Conservation (phyloP, 257 asterid species). For the Solanum rostratum region DNA sequence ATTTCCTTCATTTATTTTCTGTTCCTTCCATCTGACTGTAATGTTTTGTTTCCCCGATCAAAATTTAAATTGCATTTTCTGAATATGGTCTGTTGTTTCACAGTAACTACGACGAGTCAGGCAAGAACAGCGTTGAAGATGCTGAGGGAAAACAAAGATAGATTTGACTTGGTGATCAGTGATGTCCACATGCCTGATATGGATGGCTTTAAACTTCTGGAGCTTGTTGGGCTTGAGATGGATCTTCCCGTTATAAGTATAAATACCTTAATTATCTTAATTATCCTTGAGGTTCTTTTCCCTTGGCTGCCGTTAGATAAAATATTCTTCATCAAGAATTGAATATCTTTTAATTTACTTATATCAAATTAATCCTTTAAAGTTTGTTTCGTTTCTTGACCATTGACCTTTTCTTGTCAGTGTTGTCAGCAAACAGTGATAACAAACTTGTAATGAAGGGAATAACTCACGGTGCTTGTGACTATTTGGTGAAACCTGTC, state of each 20-base stretch:
- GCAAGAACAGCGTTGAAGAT: constrained; percentile 60
- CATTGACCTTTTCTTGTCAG: constrained; percentile 22
- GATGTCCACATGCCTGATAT: constrained; percentile 96
- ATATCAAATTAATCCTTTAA: neutral
- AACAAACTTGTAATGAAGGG: constrained; percentile 75
- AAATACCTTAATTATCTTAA: neutral
- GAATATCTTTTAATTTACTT: neutral
- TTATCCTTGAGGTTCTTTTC: neutral
- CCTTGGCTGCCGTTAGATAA: neutral
- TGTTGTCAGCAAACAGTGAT: constrained; percentile 72
- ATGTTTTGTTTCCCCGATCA: neutral
- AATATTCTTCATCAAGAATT: neutral
- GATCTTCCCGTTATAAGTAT: constrained; percentile 85
- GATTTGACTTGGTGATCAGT: constrained; percentile 73
- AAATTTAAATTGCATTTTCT: neutral
- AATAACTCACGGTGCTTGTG: constrained; percentile 79
- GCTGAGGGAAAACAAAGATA: constrained; percentile 56
- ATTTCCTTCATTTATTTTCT: neutral
- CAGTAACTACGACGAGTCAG: constrained; percentile 58
- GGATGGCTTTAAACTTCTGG: constrained; percentile 88
- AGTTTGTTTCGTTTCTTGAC: neutral
- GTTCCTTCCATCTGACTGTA: neutral
- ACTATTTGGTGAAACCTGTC: constrained; percentile 81
- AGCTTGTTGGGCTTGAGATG: constrained; percentile 81
- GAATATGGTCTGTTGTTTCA: neutral